Percentiles rank a stretch among this genome's conserved stretches.
phyloP scores from a whole-genome alignment of 257 asterid genomes.

The Mentha longifolia region DNA sequence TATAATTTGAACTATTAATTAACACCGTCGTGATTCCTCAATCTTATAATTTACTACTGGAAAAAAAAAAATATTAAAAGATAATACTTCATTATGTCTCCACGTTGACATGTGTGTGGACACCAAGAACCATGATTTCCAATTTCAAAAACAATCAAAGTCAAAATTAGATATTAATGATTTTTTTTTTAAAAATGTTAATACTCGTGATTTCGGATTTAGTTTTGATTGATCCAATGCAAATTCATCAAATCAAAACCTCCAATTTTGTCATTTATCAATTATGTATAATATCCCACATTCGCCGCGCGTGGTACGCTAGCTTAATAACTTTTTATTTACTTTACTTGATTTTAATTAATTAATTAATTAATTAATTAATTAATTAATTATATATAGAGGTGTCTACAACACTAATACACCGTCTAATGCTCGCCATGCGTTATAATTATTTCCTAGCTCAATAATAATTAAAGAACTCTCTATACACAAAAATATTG shows the following conservation, averaged over 20 bases:
- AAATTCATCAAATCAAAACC: slow-evolving; percentile 2
- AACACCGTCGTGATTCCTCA: no score
- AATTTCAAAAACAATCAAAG: neutral
- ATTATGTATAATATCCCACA: slow-evolving; percentile 11
- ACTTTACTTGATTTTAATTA: neutral
- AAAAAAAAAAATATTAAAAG: no score
- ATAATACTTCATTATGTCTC: neutral
- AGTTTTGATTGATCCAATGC: slow-evolving; percentile 3
- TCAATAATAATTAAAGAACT: no score
- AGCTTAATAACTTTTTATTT: neutral
- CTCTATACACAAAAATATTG: no score
- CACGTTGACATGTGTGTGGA: neutral
- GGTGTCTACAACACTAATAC: no score
- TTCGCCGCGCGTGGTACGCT: neutral
- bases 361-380: no score
- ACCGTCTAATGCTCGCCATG: no score
- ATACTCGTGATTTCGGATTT: neutral
- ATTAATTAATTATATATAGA: no score
- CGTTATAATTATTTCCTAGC: no score
- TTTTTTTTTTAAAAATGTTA: neutral
- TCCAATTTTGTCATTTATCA: neutral
- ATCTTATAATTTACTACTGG: no score
- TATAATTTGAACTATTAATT: no score
- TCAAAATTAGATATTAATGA: neutral
- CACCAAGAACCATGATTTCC: slow-evolving; percentile 1